Conservation (phyloP, 805 yeast species). For the Starmera dryadoides region DNA sequence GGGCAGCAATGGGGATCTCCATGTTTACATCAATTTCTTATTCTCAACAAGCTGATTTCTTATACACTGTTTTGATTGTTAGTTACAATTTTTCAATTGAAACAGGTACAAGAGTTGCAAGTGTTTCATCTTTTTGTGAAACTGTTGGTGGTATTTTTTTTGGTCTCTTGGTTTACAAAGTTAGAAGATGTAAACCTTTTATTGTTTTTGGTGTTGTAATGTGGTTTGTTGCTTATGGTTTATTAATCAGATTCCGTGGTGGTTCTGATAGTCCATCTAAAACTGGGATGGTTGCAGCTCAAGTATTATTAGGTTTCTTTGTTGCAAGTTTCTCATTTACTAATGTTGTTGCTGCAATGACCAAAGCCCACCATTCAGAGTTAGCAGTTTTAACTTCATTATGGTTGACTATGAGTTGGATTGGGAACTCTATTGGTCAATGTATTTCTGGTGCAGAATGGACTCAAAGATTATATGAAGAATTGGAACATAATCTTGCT, state of each 20-base stretch:
- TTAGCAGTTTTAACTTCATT: slow-evolving; percentile 57
- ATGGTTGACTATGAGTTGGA: slow-evolving; percentile 48
- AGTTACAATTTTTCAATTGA: slow-evolving; percentile 46
- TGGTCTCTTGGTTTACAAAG: slow-evolving; percentile 44
- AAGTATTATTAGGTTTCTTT: slow-evolving; percentile 62
- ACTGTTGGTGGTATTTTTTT: slow-evolving; percentile 51
- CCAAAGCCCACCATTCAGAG: slow-evolving; percentile 53
- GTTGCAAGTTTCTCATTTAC: slow-evolving; percentile 44
- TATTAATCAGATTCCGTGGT: slow-evolving; percentile 49
- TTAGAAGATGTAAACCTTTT: slow-evolving; percentile 50
- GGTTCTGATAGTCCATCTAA: slow-evolving; percentile 34
- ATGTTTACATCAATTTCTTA: slow-evolving; percentile 48
- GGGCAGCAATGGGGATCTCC: slow-evolving; percentile 55
- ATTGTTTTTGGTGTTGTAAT: slow-evolving; percentile 49
- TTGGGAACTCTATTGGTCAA: slow-evolving; percentile 60
- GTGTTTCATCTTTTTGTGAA: slow-evolving; percentile 58
- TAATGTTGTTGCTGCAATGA: slow-evolving; percentile 59
- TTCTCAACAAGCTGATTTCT: slow-evolving; percentile 60
- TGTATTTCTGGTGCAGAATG: slow-evolving; percentile 66
- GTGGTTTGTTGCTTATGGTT: slow-evolving; percentile 58
- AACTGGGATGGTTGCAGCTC: slow-evolving; percentile 57
- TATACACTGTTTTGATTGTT: slow-evolving; percentile 56
- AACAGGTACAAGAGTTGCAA: slow-evolving; percentile 61
- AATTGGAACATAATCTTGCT: background rate
- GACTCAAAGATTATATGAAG: slow-evolving; percentile 37